phyloP scores from a whole-genome alignment of 2,329 filamentous ascomycete species.

The Aspergillus proliferans region DNA sequence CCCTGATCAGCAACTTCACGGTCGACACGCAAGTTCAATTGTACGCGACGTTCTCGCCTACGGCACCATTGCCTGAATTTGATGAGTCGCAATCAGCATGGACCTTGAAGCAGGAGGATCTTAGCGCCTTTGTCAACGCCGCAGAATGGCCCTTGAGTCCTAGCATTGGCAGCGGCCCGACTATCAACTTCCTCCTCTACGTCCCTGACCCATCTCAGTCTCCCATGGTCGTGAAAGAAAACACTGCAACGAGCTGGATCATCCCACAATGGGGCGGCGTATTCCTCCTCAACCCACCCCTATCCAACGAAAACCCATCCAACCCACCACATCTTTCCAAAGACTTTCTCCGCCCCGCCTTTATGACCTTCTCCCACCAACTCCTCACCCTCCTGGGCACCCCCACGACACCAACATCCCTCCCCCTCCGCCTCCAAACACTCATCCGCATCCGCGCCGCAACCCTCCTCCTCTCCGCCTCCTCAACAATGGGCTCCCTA shows the following conservation, averaged over 20 bases:
- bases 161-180: slow-evolving; percentile 86
- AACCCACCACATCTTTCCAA: slow-evolving; percentile 51
- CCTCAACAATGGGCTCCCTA: slow-evolving; percentile 87
- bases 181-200: slow-evolving; percentile 92
- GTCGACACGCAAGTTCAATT: slow-evolving; percentile 94
- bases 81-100: slow-evolving; percentile 52
- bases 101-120: slow-evolving; percentile 72
- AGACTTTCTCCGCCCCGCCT: slow-evolving; percentile 66
- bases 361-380: slow-evolving; percentile 87
- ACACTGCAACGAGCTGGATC: slow-evolving; percentile 70
- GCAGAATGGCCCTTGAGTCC: slow-evolving; percentile 96
- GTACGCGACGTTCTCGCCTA: slow-evolving; percentile 66
- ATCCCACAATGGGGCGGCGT: slow-evolving; percentile 93
- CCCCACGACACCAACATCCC: slow-evolving; percentile 67
- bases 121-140: slow-evolving; percentile 93
- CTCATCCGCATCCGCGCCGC: slow-evolving; percentile 79
- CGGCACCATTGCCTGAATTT: slow-evolving; percentile 52
- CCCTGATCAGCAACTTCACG: slow-evolving; percentile 86
- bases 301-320: slow-evolving; percentile 27
- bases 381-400: slow-evolving; percentile 81
- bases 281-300: slow-evolving; percentile 56
- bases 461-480: slow-evolving; percentile 79
- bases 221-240: slow-evolving; percentile 56
- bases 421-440: slow-evolving; percentile 78
- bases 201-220: slow-evolving; percentile 64